A percentile compares a stretch with the other conserved stretches of the same genome.
Conservation (phyloP, 2,329 filamentous ascomycete genomes). For the Tetracladium maxilliforme region DNA sequence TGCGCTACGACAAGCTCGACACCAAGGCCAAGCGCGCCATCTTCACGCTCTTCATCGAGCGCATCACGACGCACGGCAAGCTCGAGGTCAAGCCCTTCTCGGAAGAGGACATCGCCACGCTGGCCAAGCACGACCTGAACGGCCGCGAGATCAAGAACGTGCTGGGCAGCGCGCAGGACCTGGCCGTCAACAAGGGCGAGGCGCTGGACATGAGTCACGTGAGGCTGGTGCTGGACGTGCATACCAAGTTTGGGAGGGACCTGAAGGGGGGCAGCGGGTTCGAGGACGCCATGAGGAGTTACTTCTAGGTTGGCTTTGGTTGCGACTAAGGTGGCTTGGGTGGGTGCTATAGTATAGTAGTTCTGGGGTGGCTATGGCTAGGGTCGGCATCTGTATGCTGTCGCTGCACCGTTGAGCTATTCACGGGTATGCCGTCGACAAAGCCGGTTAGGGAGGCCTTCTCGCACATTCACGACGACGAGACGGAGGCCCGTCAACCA, state of each 20-base stretch:
- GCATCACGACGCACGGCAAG: slow-evolving; percentile 51
- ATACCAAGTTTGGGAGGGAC: slow-evolving; percentile 70
- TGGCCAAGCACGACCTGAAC: slow-evolving; percentile 57
- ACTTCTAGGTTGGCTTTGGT: too few species aligned
- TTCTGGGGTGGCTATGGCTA: too few species aligned
- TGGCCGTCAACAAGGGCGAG: slow-evolving; percentile 62
- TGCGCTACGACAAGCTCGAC: slow-evolving; percentile 65
- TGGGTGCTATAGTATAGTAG: too few species aligned
- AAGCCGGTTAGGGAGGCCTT: too few species aligned
- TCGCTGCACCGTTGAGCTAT: too few species aligned
- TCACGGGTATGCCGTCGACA: too few species aligned
- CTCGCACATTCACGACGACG: too few species aligned
- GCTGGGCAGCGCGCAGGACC: slow-evolving; percentile 66
- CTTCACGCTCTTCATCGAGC: slow-evolving; percentile 72
- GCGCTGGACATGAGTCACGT: slow-evolving; percentile 67
- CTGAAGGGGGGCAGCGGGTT: slow-evolving; percentile 70
- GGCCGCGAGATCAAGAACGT: slow-evolving; percentile 80
- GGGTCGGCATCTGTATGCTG: too few species aligned
- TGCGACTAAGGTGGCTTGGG: too few species aligned
- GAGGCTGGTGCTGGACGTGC: slow-evolving; percentile 68
- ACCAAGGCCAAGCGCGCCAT: slow-evolving; percentile 61
- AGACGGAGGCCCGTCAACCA: too few species aligned
- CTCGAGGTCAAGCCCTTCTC: slow-evolving; percentile 44
- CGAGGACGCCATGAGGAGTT: slow-evolving; percentile 72
- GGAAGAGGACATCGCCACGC: slow-evolving; percentile 49